These are phyloP conservation scores for Carex pumila DNA, from an alignment of 176 grass and related monocot genomes.

Conservation along the genomic window DNA sequence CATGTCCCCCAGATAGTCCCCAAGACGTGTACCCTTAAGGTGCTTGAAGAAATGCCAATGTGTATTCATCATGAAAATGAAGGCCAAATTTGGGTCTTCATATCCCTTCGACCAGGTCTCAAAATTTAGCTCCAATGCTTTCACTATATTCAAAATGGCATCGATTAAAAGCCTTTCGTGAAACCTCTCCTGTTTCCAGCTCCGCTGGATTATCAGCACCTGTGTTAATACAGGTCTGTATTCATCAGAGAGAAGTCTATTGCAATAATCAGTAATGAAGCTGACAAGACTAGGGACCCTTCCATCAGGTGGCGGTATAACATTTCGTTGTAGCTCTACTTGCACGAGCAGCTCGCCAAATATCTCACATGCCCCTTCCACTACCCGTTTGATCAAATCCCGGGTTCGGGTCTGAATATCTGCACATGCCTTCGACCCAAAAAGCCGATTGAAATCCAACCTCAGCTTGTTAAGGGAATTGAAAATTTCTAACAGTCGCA, in stretches of 20 bases:
- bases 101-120: constrained; percentile 65
- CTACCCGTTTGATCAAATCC: constrained; percentile 65
- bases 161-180: constrained; percentile 47
- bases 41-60: constrained; percentile 80
- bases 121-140: constrained; percentile 70
- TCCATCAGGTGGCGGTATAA: constrained; percentile 44
- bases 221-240: constrained; percentile 55
- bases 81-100: constrained; percentile 34
- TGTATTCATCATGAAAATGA: constrained; percentile 79
- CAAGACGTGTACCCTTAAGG: constrained; percentile 59
- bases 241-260: constrained; percentile 44
- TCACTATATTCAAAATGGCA: constrained; percentile 44
- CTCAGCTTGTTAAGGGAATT: constrained; percentile 64
- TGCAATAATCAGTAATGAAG: constrained; percentile 72
- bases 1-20: constrained; percentile 52
- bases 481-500: constrained; percentile 62
- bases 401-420: constrained; percentile 66
- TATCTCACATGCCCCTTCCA: constrained; percentile 64
- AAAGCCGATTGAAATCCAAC: constrained; percentile 66
- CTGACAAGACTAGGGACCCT: constrained; percentile 51
- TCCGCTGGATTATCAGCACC: constrained; percentile 59
- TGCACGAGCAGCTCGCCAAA: constrained; percentile 69
- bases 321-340: constrained; percentile 66
- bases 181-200: constrained; percentile 69
- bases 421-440: constrained; percentile 53